Base-by-base conservation (phyloP, 768 basidiomycete species). In the Lactifluus rugatus region DNA sequence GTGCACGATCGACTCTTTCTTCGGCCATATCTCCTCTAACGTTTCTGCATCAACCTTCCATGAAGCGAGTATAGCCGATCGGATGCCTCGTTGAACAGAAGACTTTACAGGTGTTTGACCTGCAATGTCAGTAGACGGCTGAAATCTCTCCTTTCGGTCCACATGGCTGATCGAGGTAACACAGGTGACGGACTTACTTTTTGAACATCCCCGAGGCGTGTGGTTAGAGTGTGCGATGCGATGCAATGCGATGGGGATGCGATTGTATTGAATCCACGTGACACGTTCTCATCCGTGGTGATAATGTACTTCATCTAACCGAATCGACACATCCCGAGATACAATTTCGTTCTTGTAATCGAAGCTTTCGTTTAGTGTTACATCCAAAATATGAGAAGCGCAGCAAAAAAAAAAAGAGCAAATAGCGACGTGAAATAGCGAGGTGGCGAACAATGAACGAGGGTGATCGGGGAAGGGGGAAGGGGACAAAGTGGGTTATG, bases 1-100 rank as follows among this genome's bases (percentile, higher is more conserved):
- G 66, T 89, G 86, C 5, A 88, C 85, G 48, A 97, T 76, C 2
- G 85, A 79, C 76, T 97, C 95, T 78, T 98, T 99, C 88, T 98
- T 99, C 2, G 94, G 92, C 96, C 96, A 99, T 52, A 99, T 81
- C 65, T 81, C 81, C 68, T 99, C 96, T 31, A 98, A 74, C 2
- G 85, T 82, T 62, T 89, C 90, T 42, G 82, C 78, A 61, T 84
- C 82, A 51, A 90, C 80, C 66, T 83, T 88, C 80, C 91, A 87
- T 70, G 95, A 93, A 19, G 85, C 79, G 49, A 96, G 76, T 32
- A 96, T 75, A 46, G 76, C 78, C 23, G 84, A 74, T 56, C 96
- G 85, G 71, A 98, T 93, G 64, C 81, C 80, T 67, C 96, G 80
- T 70, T 98, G 95, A 7, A 92, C 85, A 25, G 94, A 97, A 34